These are phyloP conservation scores for Metschnikowia chrysomelidarum DNA, from an alignment of 805 yeast genomes.

Conservation along the genomic window DNA sequence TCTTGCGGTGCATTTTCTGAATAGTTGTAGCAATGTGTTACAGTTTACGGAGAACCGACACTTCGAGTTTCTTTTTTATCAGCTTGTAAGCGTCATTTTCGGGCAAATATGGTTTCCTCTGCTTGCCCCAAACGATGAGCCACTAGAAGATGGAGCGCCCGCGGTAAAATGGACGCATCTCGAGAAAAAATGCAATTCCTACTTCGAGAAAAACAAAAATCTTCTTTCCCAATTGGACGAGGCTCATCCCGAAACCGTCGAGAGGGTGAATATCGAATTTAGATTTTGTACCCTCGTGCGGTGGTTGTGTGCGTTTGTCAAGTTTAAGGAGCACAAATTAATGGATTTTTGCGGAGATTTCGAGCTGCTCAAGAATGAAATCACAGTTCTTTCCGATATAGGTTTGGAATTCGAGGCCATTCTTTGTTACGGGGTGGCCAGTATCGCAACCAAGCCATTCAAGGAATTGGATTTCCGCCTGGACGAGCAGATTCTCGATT, in stretches of 20 bases:
- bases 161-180: constrained; percentile 14
- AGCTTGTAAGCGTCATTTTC: constrained; percentile 22
- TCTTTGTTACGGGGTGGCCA: constrained; percentile 24
- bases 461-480: constrained; percentile 19
- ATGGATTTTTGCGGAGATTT: constrained; percentile 27
- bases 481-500: constrained; percentile 21
- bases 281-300: constrained; percentile 22
- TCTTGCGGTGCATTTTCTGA: constrained; percentile 22
- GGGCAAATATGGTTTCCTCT: constrained; percentile 24
- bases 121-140: constrained; percentile 7
- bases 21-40: constrained; percentile 23
- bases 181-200: constrained; percentile 24
- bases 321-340: constrained; percentile 28
- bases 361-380: constrained; percentile 11
- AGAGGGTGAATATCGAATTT: constrained; percentile 18
- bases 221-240: constrained; percentile 14
- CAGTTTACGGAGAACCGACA: constrained; percentile 24
- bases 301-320: constrained; percentile 23
- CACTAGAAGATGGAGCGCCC: constrained; percentile 3
- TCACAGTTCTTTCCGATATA: constrained; percentile 3
- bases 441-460: constrained; percentile 30
- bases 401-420: constrained; percentile 18
- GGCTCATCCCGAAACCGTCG: constrained; percentile 2
- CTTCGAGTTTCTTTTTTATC: constrained; percentile 30
- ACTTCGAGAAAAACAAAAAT: constrained; percentile 22